These are phyloP conservation scores for Podila verticillata DNA, from an alignment of 192 early-diverging fungal species.

Conservation along the genomic window DNA sequence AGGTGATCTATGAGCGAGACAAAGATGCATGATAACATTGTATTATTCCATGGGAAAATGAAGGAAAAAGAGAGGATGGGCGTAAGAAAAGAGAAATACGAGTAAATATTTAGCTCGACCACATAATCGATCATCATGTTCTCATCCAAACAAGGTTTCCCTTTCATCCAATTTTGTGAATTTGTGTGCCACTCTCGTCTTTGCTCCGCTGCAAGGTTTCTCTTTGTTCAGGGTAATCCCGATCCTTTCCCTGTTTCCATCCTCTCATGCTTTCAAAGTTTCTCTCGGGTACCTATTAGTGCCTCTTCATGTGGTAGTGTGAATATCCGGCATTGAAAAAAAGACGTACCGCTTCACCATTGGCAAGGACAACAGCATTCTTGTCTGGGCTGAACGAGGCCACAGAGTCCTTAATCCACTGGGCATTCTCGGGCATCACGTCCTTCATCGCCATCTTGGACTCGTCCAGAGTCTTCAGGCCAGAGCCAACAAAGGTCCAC, in stretches of 20 bases:
- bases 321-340: no score
- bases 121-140: background rate
- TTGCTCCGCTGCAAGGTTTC: no score
- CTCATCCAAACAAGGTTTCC: constrained; percentile 5
- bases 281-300: no score
- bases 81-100: background rate
- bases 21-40: background rate
- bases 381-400: constrained; percentile 71
- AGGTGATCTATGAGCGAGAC: constrained; percentile 27
- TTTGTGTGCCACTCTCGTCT: background rate
- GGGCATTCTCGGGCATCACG: constrained; percentile 76
- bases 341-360: constrained; percentile 68
- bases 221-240: background rate
- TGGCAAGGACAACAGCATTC: constrained; percentile 72
- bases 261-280: background rate
- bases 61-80: background rate
- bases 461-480: constrained; percentile 80
- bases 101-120: background rate
- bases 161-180: background rate
- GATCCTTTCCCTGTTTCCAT: background rate
- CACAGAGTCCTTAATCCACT: constrained; percentile 81
- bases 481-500: constrained; percentile 91
- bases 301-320: no score
- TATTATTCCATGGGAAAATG: background rate
- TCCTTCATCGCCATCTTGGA: constrained; percentile 72